Evolutionary conservation across 2,329 filamentous ascomycete species (phyloP).

Genomic region (Sclerotiophoma versabilis): DNA sequence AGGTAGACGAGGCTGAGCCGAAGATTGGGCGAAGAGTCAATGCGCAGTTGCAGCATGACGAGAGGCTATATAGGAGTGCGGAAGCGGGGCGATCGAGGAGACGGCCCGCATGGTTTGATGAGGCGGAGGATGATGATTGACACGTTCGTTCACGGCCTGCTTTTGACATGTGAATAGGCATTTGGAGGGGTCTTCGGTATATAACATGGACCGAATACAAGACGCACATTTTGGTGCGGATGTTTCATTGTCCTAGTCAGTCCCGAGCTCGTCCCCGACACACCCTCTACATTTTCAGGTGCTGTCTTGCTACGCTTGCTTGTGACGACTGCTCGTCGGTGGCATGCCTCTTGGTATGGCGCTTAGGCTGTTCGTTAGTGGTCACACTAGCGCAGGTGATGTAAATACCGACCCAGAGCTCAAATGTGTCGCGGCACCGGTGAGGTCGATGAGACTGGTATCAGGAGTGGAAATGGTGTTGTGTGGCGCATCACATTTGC

Average conservation of each 20-base stretch:
- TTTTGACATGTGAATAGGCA: background rate
- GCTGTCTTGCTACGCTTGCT: background rate
- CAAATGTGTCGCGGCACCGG: background rate
- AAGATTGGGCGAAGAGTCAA: constrained; percentile 46
- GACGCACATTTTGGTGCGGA: constrained; percentile 1
- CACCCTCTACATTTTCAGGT: background rate
- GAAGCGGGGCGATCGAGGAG: constrained; percentile 28
- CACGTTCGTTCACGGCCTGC: background rate
- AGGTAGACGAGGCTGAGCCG: constrained; percentile 65
- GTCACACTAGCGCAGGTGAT: background rate
- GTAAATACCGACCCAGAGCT: too few relatives aligned
- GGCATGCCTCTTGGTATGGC: too few relatives aligned
- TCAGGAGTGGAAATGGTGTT: background rate
- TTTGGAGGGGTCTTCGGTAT: background rate
- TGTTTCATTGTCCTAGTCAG: background rate
- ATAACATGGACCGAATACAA: background rate
- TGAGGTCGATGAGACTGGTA: background rate
- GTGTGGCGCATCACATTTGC: constrained; percentile 11
- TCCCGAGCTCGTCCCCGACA: too few relatives aligned
- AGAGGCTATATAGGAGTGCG: constrained; percentile 39
- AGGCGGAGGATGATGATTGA: constrained; percentile 40
- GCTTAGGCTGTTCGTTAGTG: too few relatives aligned
- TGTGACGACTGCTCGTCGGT: background rate
- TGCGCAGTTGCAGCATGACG: constrained; percentile 47
- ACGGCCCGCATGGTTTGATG: constrained; percentile 36